Evolutionary conservation across 768 basidiomycete genomes (phyloP), one percentile per base, ranked within the genome.

Genomic region (Russula ochroleuca): DNA sequence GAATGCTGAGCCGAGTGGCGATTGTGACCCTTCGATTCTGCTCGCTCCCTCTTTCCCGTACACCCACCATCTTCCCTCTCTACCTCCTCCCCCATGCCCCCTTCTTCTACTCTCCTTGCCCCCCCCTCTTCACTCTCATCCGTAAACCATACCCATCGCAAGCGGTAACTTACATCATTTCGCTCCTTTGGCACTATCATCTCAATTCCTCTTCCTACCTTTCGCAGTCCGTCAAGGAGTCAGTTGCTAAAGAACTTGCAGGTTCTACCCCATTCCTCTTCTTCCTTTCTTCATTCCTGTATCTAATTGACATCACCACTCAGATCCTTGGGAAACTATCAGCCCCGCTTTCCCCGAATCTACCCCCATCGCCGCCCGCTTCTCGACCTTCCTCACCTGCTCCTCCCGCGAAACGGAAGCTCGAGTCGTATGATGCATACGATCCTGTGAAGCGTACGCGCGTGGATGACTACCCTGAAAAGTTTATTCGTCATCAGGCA

Each of bases 351-450:
- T 78, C 81, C 61, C 75, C 78, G 66, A 74, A 77, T 59, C 70
- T 80, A 54, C 80, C 79, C 52, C 76, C 77, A 64, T 78, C 80
- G 70, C 77, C 81, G 61, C 78, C 79, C 31, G 72, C 74, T 35
- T 79, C 80, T 68, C 75, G 78, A 68, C 70, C 72, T 68, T 70
- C 76, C 72, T 80, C 80, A 66, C 79, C 77, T 49, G 70, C 72
- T 21, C 73, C 72, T 33, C 68, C 72, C 5, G 65, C 59, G 69
- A 80, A 81, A 70, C 78, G 80, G 62, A 79, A 78, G 68, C 71
- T 55, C 61, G 67, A 71, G 62, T 53, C 54, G 50, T 61, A 49
- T 63, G 62, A 47, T 54, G 35, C 54, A 62, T 64, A 57, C 54
- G 68, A 68, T 56, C 56, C 67, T 51, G 62, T 67, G 62, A 64